These are phyloP conservation scores for Trypethelium eluteriae DNA, from an alignment of 495 filamentous ascomycete species.

Conservation along the genomic window DNA sequence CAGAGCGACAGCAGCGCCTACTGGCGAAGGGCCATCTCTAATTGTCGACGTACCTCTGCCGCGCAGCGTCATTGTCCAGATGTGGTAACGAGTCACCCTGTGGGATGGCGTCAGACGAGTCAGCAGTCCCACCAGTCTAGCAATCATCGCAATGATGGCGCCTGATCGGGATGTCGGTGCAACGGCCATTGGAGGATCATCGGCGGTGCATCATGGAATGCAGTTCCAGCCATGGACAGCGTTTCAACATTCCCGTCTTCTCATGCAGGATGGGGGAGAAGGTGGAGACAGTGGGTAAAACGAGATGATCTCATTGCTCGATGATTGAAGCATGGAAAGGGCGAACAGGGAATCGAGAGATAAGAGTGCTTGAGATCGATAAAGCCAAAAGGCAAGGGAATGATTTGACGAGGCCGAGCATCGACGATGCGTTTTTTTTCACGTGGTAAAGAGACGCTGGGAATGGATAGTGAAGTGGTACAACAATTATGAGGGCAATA, in stretches of 20 bases:
- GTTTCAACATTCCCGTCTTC: too few relatives aligned
- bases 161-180: background rate
- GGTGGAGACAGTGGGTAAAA: background rate
- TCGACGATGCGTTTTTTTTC: background rate
- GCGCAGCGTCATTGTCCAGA: background rate
- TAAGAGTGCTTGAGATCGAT: background rate
- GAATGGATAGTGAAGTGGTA: background rate
- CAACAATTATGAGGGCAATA: background rate
- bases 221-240: too few relatives aligned
- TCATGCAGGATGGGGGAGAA: background rate
- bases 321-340: background rate
- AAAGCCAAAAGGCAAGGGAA: background rate
- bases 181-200: background rate
- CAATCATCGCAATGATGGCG: background rate
- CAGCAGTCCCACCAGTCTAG: background rate
- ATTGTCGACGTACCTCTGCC: background rate
- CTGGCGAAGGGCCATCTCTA: too few relatives aligned
- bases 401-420: background rate
- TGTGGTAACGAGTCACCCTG: background rate
- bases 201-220: background rate
- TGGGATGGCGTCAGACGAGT: constrained; percentile 6
- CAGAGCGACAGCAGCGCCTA: too few relatives aligned
- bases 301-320: background rate
- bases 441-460: background rate
- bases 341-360: background rate